phyloP scores from a whole-genome alignment of 306 rosid species.

The Quercus gilva region DNA sequence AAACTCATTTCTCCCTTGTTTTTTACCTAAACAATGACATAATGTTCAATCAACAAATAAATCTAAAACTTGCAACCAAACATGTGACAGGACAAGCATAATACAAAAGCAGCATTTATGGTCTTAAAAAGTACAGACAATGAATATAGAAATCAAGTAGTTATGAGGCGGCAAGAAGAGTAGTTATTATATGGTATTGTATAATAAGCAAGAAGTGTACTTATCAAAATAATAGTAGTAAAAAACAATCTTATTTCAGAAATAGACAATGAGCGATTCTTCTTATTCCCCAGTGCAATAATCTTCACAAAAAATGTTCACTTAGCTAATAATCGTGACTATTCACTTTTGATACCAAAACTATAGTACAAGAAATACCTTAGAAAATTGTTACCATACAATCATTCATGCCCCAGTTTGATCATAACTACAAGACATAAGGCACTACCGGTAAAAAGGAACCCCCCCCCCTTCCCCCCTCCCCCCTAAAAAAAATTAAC shows the following conservation, averaged over 20 bases:
- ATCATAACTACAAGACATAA: not conserved
- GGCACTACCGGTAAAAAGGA: too few relatives aligned
- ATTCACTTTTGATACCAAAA: not conserved
- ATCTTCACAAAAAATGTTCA: constrained; percentile 2
- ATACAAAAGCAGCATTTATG: not conserved
- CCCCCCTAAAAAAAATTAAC: not conserved
- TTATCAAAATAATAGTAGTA: too few relatives aligned
- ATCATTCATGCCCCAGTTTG: not conserved
- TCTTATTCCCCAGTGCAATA: not conserved
- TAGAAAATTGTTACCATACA: not conserved
- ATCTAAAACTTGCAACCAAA: not conserved
- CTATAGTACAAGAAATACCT: not conserved
- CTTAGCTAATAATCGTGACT: not conserved
- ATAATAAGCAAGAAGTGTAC: not conserved
- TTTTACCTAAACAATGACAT: constrained; percentile 59
- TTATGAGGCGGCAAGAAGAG: not conserved
- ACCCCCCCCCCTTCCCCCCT: not conserved
- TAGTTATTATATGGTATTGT: not conserved
- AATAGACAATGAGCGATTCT: constrained; percentile 12
- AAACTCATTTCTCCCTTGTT: constrained; percentile 90
- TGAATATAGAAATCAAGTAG: not conserved
- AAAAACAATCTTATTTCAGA: not conserved
- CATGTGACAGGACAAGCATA: not conserved
- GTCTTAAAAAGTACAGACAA: not conserved
- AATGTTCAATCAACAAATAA: not conserved